These are phyloP conservation scores for Poteriospumella lacustris DNA, from an alignment of 108 stramenopile genomes.

Conservation along the genomic window DNA sequence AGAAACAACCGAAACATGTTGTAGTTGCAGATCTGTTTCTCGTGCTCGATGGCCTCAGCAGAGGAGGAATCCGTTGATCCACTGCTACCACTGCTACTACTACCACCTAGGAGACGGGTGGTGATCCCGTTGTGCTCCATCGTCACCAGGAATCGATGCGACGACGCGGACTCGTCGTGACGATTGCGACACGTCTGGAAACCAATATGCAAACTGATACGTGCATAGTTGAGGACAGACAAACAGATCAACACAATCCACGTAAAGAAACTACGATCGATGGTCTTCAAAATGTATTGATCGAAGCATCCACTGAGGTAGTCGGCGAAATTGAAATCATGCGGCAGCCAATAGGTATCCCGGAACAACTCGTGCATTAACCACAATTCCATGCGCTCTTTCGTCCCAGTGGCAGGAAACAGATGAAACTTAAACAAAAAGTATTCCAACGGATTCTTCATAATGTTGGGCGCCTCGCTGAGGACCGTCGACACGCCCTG, in stretches of 20 bases:
- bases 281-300: neutral
- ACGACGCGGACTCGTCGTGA: too few relatives aligned
- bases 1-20: too few relatives aligned
- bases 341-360: conserved; percentile 22
- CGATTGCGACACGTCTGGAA: neutral
- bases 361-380: neutral
- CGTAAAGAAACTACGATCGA: neutral
- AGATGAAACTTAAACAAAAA: neutral
- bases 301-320: conserved; percentile 17
- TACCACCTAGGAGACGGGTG: too few relatives aligned
- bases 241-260: neutral
- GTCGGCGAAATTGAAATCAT: conserved; percentile 5
- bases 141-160: too few relatives aligned
- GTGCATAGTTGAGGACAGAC: neutral
- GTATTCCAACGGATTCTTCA: too few relatives aligned
- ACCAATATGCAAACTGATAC: neutral
- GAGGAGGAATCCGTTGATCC: too few relatives aligned
- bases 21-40: too few relatives aligned
- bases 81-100: too few relatives aligned
- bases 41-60: too few relatives aligned
- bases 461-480: too few relatives aligned
- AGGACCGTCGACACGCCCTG: too few relatives aligned
- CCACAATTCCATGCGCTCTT: neutral
- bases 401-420: neutral
- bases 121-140: too few relatives aligned